Evolutionary conservation across 2,329 filamentous ascomycete genomes (phyloP), one percentile per base, ranked within the genome.

Genomic region (Neodidymelliopsis sp.): DNA sequence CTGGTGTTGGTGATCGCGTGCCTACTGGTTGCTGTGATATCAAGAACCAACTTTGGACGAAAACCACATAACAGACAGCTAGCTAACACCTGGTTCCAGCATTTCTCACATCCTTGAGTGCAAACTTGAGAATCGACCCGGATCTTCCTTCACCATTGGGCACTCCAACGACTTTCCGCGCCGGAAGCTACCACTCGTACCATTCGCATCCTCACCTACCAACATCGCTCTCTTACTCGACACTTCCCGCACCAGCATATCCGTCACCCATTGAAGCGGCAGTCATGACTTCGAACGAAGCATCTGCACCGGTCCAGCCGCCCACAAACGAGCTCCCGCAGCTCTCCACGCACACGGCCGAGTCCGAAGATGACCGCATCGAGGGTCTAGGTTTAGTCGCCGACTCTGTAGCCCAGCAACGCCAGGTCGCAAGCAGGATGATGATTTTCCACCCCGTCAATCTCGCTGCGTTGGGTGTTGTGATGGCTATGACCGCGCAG

Each of bases 361-460:
- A 68, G 39, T 63, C 71, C 38, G 75, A 83, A 38, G 68, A 78
- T 40, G 87, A 91, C 69, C 85, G 87, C 66, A 75, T 85, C 55
- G 80, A 84, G 46, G 86, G 87, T 13, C 78, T 96, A 40, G 82
- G 83, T 55, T 82, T 96, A 15, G 81, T 96, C 28, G 87, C 90
- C 53, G 90, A 93, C 73, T 90, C 87, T 49, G 83, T 95, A 38
- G 89, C 90, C 25, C 88, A 96, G 74, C 91, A 94, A 77, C 85
- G 88, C 54, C 86, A 90, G 67, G 75, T 81, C 7, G 84, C 89
- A 15, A 83, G 85, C 30, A 75, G 77, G 44, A 76, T 83, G 54
- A 76, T 94, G 36, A 63, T 74, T 46, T 67, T 62, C 56, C 66
- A 72, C 51, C 70, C 71, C 9, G 33, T 67, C 27, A 67, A 70